A percentile compares a stretch with the other conserved stretches of the same genome.
These are phyloP conservation scores for Colletotrichum orchidophilum DNA, from an alignment of 2,329 filamentous ascomycete genomes.

Conservation along the genomic window DNA sequence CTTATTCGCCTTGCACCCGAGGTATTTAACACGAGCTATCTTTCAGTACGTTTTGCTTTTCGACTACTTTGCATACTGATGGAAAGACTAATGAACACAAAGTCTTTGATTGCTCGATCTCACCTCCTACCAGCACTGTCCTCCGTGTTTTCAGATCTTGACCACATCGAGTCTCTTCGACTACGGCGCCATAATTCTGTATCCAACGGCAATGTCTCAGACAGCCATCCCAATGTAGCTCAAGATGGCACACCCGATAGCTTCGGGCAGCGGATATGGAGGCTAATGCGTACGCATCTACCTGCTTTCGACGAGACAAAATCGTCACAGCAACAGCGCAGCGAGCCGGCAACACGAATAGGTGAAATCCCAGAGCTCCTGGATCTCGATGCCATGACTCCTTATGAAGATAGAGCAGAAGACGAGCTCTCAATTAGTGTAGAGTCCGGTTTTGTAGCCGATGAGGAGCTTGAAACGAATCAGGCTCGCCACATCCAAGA, in stretches of 20 bases:
- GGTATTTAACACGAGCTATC: constrained; percentile 48
- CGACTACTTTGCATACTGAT: neutral
- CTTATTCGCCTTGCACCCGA: constrained; percentile 44
- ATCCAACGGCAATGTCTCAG: neutral
- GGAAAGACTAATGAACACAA: neutral
- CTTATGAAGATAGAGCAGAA: neutral
- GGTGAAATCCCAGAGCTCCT: neutral
- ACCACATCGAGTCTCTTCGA: neutral
- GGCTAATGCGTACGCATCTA: neutral
- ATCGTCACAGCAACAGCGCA: neutral
- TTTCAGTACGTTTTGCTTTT: constrained; percentile 44
- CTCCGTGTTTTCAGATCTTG: neutral
- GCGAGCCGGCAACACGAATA: too few relatives aligned
- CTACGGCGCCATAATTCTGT: neutral
- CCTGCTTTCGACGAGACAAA: neutral
- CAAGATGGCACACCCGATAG: neutral
- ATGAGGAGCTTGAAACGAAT: neutral
- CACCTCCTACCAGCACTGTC: neutral
- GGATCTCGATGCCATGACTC: neutral
- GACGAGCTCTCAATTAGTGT: neutral
- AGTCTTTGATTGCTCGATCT: constrained; percentile 1
- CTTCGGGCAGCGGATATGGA: constrained; percentile 36
- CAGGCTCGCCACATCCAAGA: neutral
- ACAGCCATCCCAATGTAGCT: too few relatives aligned
- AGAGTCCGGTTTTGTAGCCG: neutral